Evolutionary conservation across 768 basidiomycete species (phyloP), one percentile per base, ranked within the genome.

Genomic region (Lentinula sp.): DNA sequence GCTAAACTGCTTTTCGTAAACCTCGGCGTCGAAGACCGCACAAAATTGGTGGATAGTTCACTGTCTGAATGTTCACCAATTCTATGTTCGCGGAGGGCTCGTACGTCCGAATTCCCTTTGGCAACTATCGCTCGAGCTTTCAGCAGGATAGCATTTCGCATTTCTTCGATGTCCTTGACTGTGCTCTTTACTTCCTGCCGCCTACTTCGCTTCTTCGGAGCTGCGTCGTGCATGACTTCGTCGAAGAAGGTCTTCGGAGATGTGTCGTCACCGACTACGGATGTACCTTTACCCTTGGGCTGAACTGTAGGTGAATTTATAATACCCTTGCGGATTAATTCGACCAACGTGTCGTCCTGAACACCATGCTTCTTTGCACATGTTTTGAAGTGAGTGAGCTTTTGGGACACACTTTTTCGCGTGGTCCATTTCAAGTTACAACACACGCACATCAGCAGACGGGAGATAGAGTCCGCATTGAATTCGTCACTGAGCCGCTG

Each of bases 381-480:
- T 6, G 77, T 74, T 53, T 78, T 77, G 43, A 94, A 81, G 68
- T 94, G 92, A 2, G 77, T 65, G 68, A 82, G 71, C 70, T 94
- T 94, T 66, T 87, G 84, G 16, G 72, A 64, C 10, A 73, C 73
- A 3, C 81, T 81, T 70, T 94, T 94, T 58, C 81, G 79, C 12
- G 82, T 73, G 3, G 88, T 93, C 91, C 91, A 93, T 1, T 71
- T 71, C 13, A 79, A 67, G 23, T 84, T 81, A 65, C 91, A 93
- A 41, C 80, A 77, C 48, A 91, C 76, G 65, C 91, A 93, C 65
- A 75, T 82, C 10, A 73, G 69, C 1, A 92, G 67, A 28, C 69
- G 78, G 1, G 69, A 68, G 4, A 90, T 68, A 28, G 87, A 76
- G 3, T 71, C 59, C 46, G 81, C 79, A 0, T 81, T 70, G 61